Evolutionary conservation across 2,329 filamentous ascomycete species (phyloP).

Genomic region (Aspergillus persii): DNA sequence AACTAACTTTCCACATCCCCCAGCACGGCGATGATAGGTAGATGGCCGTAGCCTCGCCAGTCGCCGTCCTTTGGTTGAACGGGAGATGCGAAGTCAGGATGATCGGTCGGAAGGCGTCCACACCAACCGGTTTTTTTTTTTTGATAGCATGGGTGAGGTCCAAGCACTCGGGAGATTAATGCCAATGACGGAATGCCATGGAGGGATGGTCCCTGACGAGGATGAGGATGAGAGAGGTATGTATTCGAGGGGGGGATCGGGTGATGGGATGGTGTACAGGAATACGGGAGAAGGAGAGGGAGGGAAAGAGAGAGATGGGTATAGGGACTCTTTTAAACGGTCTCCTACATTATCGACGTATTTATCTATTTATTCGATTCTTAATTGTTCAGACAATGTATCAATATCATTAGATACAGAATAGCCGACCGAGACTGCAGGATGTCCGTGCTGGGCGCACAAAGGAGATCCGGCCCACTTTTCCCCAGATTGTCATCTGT

Average conservation of each 20-base stretch:
- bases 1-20: neutral
- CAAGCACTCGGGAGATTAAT: slow-evolving; percentile 18
- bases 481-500: slow-evolving; percentile 21
- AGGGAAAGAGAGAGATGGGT: neutral
- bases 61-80: too few relatives aligned
- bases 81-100: too few relatives aligned
- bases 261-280: too few relatives aligned
- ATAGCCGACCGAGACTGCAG: neutral
- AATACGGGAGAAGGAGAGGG: neutral
- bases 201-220: neutral
- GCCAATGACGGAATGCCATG: neutral
- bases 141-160: slow-evolving; percentile 9
- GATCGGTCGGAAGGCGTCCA: slow-evolving; percentile 2
- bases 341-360: too few relatives aligned
- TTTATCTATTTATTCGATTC: too few relatives aligned
- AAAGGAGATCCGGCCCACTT: slow-evolving; percentile 23
- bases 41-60: too few relatives aligned
- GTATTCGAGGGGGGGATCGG: too few relatives aligned
- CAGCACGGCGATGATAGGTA: too few relatives aligned
- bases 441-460: slow-evolving; percentile 18
- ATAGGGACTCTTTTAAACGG: too few relatives aligned
- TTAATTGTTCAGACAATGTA: too few relatives aligned
- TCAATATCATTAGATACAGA: too few relatives aligned
- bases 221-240: neutral
- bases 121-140: slow-evolving; percentile 7